Base-by-base conservation (phyloP, 2,329 filamentous ascomycete species). In the Didymella exigua region DNA sequence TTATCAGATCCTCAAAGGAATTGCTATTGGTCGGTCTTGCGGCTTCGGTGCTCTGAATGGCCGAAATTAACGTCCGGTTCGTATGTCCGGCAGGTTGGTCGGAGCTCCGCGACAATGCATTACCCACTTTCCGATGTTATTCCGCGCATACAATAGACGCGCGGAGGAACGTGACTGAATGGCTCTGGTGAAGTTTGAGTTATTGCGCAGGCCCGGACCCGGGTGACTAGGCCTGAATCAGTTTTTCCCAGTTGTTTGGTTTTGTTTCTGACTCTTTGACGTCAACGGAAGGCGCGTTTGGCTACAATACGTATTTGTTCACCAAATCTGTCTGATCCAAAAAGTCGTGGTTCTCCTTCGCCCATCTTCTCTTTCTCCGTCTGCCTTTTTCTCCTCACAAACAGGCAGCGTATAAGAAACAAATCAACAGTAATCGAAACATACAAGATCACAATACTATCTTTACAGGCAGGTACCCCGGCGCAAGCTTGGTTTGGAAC, bases 381-480 rank as follows among this genome's bases (percentile, higher is more conserved):
- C 16, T 56, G 23, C 30, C 49, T 34, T 47, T 62, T 63, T 6
- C 58, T 47, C n/a, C 61, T 29, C 5, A 66, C 59, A 40, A 61
- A 63, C 14, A 63, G 43, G 58, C 59, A 58, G 23, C 59, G 24
- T 26, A 66, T 60, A 3, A 64, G 29, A 4, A 62, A 33, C 68
- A 4, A 71, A 34, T 77, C 61, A 0, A 73, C 59, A 0, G 69
- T 69, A 3, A 72, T 72, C 5, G 68, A 63, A 7, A 69, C 67
- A 43, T 71, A 75, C 4, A 70, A 62, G 8, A 73, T 71, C n/a
- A 76, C 67, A 40, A 79, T 77, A 4, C 75, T 72, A 30, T 75
- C 59, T 80, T 80, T 2, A 77, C 47, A 19, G 47, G 47, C 16
- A 78, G 34, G 30, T 68, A 68, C n/a, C 56, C 33, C 13, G 63